A percentile compares a stretch with the other conserved stretches of the same genome.
Conservation (phyloP, 106 monocot species). For the Dioscorea alata region DNA sequence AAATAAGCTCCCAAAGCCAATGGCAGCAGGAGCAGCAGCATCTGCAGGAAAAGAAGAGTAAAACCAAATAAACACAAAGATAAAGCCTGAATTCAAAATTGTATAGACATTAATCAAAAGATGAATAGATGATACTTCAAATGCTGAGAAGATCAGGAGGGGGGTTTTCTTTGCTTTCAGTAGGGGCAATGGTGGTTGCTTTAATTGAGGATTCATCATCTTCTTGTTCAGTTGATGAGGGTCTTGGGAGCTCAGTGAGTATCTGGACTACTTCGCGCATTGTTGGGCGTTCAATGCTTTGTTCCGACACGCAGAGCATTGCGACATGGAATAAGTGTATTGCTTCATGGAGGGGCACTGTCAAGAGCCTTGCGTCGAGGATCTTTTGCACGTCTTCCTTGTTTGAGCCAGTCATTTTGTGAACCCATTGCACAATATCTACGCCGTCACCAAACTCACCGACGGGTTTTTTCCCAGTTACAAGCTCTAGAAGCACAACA, state of each 20-base stretch:
- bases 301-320: slow-evolving; percentile 54
- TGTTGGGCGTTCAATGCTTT: slow-evolving; percentile 55
- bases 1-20: no score
- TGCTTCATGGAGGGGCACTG: slow-evolving; percentile 36
- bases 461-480: slow-evolving; percentile 44
- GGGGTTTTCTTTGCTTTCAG: not conserved
- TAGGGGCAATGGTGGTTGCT: not conserved
- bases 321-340: slow-evolving; percentile 58
- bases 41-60: no score
- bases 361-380: slow-evolving; percentile 43
- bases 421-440: slow-evolving; percentile 63
- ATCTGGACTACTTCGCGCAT: slow-evolving; percentile 75
- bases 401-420: slow-evolving; percentile 36
- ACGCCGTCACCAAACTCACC: slow-evolving; percentile 68
- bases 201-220: slow-evolving; percentile 4
- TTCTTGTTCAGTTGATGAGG: slow-evolving; percentile 1
- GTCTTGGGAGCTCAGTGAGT: slow-evolving; percentile 25
- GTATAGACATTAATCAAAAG: not conserved
- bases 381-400: slow-evolving; percentile 48
- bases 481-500: slow-evolving; percentile 33
- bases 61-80: no score
- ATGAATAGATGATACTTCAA: not conserved
- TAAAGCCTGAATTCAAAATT: no score
- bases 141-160: not conserved
- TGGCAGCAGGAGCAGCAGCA: no score